phyloP scores from a whole-genome alignment of 2,329 filamentous ascomycete species.

The Talaromyces islandicus region DNA sequence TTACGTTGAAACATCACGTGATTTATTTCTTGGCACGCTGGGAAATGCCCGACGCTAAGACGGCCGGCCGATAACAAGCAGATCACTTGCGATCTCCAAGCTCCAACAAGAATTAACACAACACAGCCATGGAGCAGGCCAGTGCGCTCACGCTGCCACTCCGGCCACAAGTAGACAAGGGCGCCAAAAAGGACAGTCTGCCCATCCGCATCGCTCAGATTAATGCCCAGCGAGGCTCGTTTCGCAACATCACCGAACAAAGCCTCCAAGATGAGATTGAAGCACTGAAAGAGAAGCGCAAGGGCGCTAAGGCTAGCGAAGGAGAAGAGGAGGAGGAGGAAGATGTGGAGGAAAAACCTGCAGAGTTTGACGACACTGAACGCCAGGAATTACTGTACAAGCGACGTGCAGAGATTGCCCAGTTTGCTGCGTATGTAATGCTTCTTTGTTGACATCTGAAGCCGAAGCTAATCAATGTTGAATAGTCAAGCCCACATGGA shows the following conservation, averaged over 20 bases:
- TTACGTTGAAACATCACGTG: not conserved
- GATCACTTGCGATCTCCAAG: not conserved
- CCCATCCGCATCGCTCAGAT: slow-evolving; percentile 72
- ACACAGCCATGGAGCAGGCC: slow-evolving; percentile 20
- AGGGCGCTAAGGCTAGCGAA: slow-evolving; percentile 41
- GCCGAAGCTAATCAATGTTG: not conserved
- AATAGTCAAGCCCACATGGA: slow-evolving; percentile 41
- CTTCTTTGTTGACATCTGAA: not conserved
- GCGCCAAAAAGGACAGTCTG: slow-evolving; percentile 56
- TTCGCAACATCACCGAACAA: slow-evolving; percentile 71
- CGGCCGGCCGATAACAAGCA: not conserved
- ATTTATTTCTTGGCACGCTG: not conserved
- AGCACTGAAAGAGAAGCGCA: slow-evolving; percentile 40
- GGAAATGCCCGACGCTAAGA: not conserved
- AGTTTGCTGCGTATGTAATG: slow-evolving; percentile 33
- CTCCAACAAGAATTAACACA: not conserved
- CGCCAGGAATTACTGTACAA: slow-evolving; percentile 38
- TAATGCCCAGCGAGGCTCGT: slow-evolving; percentile 71
- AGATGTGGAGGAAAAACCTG: slow-evolving; percentile 28
- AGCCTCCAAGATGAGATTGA: slow-evolving; percentile 64
- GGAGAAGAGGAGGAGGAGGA: slow-evolving; percentile 40
- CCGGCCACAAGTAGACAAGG: slow-evolving; percentile 44
- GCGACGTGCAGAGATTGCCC: slow-evolving; percentile 38
- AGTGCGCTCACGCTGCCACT: slow-evolving; percentile 52
- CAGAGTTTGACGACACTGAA: slow-evolving; percentile 33